Conservation (phyloP, 1,284 basidiomycete genomes). For the Ganoderma meredithae region DNA sequence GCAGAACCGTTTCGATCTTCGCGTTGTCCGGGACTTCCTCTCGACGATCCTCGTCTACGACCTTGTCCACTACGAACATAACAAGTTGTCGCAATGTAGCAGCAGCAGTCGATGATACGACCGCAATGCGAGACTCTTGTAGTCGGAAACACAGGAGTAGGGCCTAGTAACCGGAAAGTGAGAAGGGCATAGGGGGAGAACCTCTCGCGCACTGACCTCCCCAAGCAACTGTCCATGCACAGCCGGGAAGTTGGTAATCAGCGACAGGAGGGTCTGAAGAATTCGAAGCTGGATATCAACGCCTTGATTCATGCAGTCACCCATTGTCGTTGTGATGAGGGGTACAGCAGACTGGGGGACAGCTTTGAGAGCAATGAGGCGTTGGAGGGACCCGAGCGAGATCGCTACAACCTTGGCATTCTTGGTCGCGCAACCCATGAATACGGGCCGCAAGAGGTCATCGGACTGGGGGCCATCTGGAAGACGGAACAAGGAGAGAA, state of each 20-base stretch:
- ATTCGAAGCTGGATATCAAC: constrained; percentile 95
- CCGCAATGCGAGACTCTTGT: constrained; percentile 94
- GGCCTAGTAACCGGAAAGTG: constrained; percentile 57
- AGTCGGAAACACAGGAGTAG: constrained; percentile 93
- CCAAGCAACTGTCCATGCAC: constrained; percentile 84
- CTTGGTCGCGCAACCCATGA: constrained; percentile 94
- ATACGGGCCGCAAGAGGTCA: constrained; percentile 87
- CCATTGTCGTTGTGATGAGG: constrained; percentile 82
- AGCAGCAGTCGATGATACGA: constrained; percentile 96
- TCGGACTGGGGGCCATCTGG: constrained; percentile 82
- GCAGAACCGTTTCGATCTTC: constrained; percentile 59
- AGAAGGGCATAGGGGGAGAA: neutral
- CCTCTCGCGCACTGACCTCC: constrained; percentile 60
- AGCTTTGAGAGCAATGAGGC: constrained; percentile 87
- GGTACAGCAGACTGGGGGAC: constrained; percentile 84
- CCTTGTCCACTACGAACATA: constrained; percentile 98
- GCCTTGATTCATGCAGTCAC: constrained; percentile 88
- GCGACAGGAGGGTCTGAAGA: constrained; percentile 87
- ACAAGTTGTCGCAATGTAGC: constrained; percentile 96
- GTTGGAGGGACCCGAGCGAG: constrained; percentile 89
- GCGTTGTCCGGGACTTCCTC: constrained; percentile 45
- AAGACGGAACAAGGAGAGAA: neutral
- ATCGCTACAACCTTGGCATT: constrained; percentile 95
- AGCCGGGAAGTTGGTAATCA: constrained; percentile 86
- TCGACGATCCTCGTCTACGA: constrained; percentile 79